Percentiles rank a stretch among this genome's conserved stretches.
Conservation (phyloP, 2,329 filamentous ascomycete genomes). For the Exophiala xenobiotica region DNA sequence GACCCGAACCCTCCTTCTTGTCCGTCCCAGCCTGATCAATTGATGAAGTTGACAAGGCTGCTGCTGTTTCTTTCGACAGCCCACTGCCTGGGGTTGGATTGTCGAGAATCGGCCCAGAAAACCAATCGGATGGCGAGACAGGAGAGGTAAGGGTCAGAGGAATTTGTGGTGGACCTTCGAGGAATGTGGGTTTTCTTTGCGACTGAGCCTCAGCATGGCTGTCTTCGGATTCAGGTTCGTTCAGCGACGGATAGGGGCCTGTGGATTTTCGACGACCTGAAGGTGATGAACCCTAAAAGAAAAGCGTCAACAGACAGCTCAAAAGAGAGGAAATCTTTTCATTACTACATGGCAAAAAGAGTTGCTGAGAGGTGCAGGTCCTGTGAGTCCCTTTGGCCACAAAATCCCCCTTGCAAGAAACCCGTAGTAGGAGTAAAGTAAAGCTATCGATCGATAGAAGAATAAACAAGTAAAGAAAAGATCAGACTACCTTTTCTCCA, state of each 20-base stretch:
- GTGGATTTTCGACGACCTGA: slow-evolving; percentile 18
- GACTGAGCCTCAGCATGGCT: slow-evolving; percentile 6
- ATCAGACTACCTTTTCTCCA: slow-evolving; percentile 84
- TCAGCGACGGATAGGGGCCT: slow-evolving; percentile 4
- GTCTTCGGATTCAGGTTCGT: slow-evolving; percentile 19
- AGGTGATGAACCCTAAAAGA: slow-evolving; percentile 23
- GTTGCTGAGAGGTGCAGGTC: slow-evolving; percentile 7
- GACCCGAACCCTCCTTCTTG: no score
- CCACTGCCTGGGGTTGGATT: slow-evolving; percentile 9
- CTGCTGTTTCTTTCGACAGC: not conserved
- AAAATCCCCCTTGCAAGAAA: no score
- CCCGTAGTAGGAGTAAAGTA: slow-evolving; percentile 16
- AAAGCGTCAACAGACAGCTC: slow-evolving; percentile 22
- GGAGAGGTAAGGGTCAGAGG: slow-evolving; percentile 23
- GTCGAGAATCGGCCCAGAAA: slow-evolving; percentile 14
- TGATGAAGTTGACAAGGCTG: not conserved
- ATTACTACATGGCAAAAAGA: slow-evolving; percentile 23
- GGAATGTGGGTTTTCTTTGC: slow-evolving; percentile 18
- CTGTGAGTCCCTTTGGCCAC: slow-evolving; percentile 6
- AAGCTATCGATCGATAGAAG: slow-evolving; percentile 63
- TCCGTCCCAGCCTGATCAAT: slow-evolving; percentile 2
- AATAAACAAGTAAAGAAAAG: no score
- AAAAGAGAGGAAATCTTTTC: slow-evolving; percentile 19
- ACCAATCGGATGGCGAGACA: slow-evolving; percentile 23
- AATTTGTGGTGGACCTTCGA: slow-evolving; percentile 22